phyloP scores from a whole-genome alignment of 371 early-diverging fungal genomes.

The Rhizopus arrhizus region DNA sequence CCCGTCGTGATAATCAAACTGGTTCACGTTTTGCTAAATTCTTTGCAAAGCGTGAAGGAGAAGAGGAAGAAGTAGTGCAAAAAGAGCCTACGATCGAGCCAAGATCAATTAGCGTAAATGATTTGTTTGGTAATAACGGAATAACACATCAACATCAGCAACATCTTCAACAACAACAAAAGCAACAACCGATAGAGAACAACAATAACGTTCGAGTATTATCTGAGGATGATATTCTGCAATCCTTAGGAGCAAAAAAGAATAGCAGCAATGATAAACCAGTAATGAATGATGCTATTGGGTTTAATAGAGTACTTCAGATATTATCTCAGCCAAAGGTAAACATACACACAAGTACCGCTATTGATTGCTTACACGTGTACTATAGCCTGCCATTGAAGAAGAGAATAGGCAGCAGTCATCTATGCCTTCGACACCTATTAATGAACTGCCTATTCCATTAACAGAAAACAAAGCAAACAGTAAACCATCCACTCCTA shows the following conservation, averaged over 20 bases:
- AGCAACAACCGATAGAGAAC: conserved; percentile 5
- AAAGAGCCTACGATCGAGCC: conserved; percentile 25
- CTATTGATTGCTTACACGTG: neutral
- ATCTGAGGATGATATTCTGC: conserved; percentile 64
- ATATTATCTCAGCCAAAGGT: conserved; percentile 61
- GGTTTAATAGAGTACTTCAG: conserved; percentile 62
- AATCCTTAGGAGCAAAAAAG: conserved; percentile 51
- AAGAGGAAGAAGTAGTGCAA: conserved; percentile 3
- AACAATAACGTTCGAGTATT: conserved; percentile 43
- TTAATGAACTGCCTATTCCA: neutral
- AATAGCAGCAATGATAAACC: conserved; percentile 15
- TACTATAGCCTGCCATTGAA: neutral
- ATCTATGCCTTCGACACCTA: conserved; percentile 3
- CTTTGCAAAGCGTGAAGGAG: conserved; percentile 56
- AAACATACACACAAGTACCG: neutral
- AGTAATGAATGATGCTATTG: conserved; percentile 49
- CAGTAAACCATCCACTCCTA: conserved; percentile 21
- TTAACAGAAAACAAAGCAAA: conserved; percentile 3
- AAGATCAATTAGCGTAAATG: conserved; percentile 52
- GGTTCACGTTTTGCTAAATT: conserved; percentile 70
- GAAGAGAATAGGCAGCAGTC: neutral
- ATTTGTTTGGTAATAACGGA: conserved; percentile 46
- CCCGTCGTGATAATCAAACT: conserved; percentile 39
- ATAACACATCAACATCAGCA: conserved; percentile 6
- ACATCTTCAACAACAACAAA: conserved; percentile 5